Base-by-base conservation (phyloP, 495 filamentous ascomycete species). In the Annulohypoxylon maeteangense region DNA sequence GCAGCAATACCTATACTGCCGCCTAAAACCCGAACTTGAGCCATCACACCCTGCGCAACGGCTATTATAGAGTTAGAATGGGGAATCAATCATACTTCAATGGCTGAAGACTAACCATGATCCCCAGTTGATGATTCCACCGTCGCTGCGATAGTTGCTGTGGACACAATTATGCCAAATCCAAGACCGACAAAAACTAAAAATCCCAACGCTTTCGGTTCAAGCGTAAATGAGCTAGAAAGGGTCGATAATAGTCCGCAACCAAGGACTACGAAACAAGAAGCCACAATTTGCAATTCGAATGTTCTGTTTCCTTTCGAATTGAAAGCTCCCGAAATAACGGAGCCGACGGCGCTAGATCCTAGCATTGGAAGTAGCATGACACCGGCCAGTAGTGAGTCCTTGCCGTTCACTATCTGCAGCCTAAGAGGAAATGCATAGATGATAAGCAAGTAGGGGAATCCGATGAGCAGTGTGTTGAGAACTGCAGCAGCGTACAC, bases 371-470 rank as follows among this genome's bases (percentile, higher is more conserved):
- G 87, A 7, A 91, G 79, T 57, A 93, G 79, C 67, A 87, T 79
- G 14, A 90, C 67, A 12, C 89, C 90, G 1, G 90, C 85, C 0
- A 79, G 58, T 4, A 85, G 71, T 1, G 87, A 51, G 66, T 69
- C 80, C 72, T 80, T 79, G 1, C 75, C 79, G 58, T 89, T 83
- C 23, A 91, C 86, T 18, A 88, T 73, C 68, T 90, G 87, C 50
- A 88, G 83, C 36, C 87, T 83, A 23, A 88, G 78, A 3, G 89
- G 87, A 18, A 91, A 82, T 47, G 85, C 83, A 20, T 89, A 87
- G 11, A 90, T 70, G 65, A 79, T 72, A 8, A 86, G 74, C 32
- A 88, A 82, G 70, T 85, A 90, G 0, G 86, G 84, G 66, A 88
- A 90, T 20, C 89, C 89, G 5, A 81, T 78, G 3, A 85, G 69